A percentile compares a stretch with the other conserved stretches of the same genome.
These are phyloP conservation scores for Lachancea lanzarotensis DNA, from an alignment of 805 yeast genomes.

Conservation along the genomic window DNA sequence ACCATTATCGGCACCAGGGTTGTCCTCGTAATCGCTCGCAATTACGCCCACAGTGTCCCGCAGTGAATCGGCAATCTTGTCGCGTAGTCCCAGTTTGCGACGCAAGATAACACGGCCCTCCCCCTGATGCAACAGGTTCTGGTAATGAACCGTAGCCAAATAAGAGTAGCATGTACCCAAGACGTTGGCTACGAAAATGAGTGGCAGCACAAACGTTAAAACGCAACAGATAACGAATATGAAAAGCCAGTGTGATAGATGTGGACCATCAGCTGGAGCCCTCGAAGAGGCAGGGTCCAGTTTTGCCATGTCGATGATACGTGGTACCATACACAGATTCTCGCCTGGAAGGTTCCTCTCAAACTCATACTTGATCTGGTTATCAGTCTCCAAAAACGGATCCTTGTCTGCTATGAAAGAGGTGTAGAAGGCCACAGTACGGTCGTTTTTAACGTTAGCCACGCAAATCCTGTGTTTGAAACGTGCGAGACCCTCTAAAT, in stretches of 20 bases:
- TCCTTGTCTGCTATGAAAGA: slow-evolving; percentile 65
- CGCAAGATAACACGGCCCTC: slow-evolving; percentile 18
- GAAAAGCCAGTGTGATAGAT: slow-evolving; percentile 3
- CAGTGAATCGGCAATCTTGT: slow-evolving; percentile 19
- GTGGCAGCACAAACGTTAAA: slow-evolving; percentile 18
- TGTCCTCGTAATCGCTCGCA: slow-evolving; percentile 15
- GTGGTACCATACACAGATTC: slow-evolving; percentile 20
- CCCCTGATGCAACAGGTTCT: slow-evolving; percentile 20
- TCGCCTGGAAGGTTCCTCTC: slow-evolving; percentile 34
- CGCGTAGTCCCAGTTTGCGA: slow-evolving; percentile 21
- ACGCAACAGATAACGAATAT: slow-evolving; percentile 1
- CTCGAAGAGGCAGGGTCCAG: slow-evolving; percentile 13
- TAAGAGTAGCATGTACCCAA: slow-evolving; percentile 29
- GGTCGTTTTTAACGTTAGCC: slow-evolving; percentile 75
- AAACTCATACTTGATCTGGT: slow-evolving; percentile 41
- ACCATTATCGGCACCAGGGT: slow-evolving; percentile 8
- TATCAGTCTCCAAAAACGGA: slow-evolving; percentile 62
- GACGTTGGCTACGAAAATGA: slow-evolving; percentile 22
- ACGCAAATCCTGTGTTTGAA: slow-evolving; percentile 55
- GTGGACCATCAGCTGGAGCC: slow-evolving; percentile 4
- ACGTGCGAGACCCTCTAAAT: slow-evolving; percentile 44
- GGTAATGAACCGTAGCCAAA: slow-evolving; percentile 21
- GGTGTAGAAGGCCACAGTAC: slow-evolving; percentile 85
- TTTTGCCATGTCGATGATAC: slow-evolving; percentile 22
- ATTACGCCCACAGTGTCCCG: slow-evolving; percentile 22